Evolutionary conservation across 805 yeast species (phyloP).

Genomic region (Saturnispora kantuleensis): DNA sequence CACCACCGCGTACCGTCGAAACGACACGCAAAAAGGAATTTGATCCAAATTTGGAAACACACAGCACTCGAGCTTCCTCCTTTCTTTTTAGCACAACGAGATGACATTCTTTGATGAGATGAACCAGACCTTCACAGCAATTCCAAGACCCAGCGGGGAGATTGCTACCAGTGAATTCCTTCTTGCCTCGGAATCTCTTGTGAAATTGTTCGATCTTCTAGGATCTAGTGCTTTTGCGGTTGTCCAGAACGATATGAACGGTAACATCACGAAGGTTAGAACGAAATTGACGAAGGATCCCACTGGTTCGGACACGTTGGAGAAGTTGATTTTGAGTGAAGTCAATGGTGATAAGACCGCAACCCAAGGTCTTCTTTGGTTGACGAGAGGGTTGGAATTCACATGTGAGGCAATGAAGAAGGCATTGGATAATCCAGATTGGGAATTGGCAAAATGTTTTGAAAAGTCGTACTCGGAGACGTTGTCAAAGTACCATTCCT

Average conservation of each 20-base stretch:
- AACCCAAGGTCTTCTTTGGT: constrained; percentile 86
- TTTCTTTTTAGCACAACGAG: neutral
- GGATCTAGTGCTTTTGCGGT: constrained; percentile 80
- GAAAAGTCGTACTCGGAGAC: constrained; percentile 80
- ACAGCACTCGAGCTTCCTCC: neutral
- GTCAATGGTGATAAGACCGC: constrained; percentile 55
- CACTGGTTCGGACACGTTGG: constrained; percentile 53
- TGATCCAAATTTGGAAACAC: too few species aligned
- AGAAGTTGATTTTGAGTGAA: constrained; percentile 68
- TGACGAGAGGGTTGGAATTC: constrained; percentile 75
- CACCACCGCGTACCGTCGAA: neutral
- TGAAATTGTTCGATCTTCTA: constrained; percentile 71
- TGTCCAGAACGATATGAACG: constrained; percentile 82
- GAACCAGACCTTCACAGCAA: constrained; percentile 67
- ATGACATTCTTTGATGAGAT: constrained; percentile 60
- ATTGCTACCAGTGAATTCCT: constrained; percentile 67
- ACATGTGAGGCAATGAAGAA: constrained; percentile 86
- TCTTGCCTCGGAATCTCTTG: constrained; percentile 76
- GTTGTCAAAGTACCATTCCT: constrained; percentile 68
- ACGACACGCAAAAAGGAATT: neutral
- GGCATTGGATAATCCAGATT: constrained; percentile 51
- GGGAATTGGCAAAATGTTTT: constrained; percentile 67
- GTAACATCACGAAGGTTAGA: constrained; percentile 71
- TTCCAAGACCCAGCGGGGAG: constrained; percentile 51
- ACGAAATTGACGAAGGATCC: constrained; percentile 59